Percentiles rank a stretch among this genome's conserved stretches.
These are phyloP conservation scores for Olyra latifolia DNA, from an alignment of 176 grass and related monocot genomes.

Conservation along the genomic window DNA sequence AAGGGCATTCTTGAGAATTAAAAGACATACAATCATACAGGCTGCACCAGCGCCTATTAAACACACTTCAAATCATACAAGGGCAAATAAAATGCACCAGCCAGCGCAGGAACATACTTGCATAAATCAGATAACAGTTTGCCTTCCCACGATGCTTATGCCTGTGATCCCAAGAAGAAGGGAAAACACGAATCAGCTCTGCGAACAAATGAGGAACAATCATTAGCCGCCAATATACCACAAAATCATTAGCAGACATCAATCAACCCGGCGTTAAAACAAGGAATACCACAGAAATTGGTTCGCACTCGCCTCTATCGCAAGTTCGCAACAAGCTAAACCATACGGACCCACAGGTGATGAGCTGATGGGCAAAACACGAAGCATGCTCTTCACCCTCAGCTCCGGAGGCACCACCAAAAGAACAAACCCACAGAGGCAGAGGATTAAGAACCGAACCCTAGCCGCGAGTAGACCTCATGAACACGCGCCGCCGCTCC, in stretches of 20 bases:
- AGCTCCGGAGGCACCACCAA: no score
- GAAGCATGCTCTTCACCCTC: no score
- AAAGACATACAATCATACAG: not conserved
- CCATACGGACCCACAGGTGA: not conserved
- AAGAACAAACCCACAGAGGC: not conserved
- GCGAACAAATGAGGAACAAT: not conserved
- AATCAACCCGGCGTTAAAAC: not conserved
- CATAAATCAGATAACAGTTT: not conserved
- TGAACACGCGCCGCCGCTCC: not conserved
- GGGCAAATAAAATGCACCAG: not conserved
- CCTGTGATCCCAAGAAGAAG: not conserved
- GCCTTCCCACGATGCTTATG: not conserved
- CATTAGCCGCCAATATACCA: not conserved
- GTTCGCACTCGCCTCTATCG: not conserved
- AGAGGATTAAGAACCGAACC: not conserved
- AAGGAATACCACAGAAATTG: not conserved
- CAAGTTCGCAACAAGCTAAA: not conserved
- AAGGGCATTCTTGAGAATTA: not conserved
- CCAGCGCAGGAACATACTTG: not conserved
- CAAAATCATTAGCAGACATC: not conserved
- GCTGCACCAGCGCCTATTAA: not conserved
- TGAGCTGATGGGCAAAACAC: no score
- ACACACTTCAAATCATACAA: not conserved
- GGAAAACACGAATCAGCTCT: not conserved
- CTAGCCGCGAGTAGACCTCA: not conserved